These are phyloP conservation scores for Aspergillus panamensis DNA, from an alignment of 495 filamentous ascomycete species.

Conservation along the genomic window DNA sequence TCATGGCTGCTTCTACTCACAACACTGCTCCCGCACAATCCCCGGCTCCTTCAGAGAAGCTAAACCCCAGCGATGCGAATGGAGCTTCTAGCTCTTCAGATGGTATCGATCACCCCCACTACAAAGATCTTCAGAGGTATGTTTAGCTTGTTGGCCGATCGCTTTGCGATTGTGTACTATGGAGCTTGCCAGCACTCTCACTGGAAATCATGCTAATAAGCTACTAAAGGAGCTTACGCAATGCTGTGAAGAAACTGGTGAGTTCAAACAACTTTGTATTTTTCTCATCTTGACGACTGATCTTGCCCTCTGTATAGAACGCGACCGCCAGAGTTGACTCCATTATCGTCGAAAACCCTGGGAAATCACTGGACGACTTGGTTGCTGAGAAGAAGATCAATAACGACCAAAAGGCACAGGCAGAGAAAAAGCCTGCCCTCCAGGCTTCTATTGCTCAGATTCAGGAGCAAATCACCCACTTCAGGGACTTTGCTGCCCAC, in stretches of 20 bases:
- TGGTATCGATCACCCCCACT: slow-evolving; percentile 61
- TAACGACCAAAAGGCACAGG: slow-evolving; percentile 82
- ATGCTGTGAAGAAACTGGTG: slow-evolving; percentile 84
- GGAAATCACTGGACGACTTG: slow-evolving; percentile 77
- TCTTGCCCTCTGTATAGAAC: slow-evolving; percentile 47
- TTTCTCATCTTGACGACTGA: slow-evolving; percentile 8
- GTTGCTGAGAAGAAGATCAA: slow-evolving; percentile 84
- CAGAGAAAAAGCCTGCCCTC: slow-evolving; percentile 82
- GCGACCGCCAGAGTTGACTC: slow-evolving; percentile 73
- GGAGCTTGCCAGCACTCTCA: not conserved
- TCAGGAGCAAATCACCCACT: slow-evolving; percentile 79
- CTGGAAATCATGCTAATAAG: slow-evolving; percentile 8
- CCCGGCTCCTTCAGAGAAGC: slow-evolving; percentile 41
- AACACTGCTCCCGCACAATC: slow-evolving; percentile 25
- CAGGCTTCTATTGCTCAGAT: slow-evolving; percentile 69
- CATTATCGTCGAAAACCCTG: slow-evolving; percentile 72
- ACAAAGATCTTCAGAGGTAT: slow-evolving; percentile 85
- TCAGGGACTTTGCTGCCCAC: slow-evolving; percentile 76
- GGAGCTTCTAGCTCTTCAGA: slow-evolving; percentile 29
- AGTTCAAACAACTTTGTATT: slow-evolving; percentile 29
- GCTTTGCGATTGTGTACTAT: not conserved
- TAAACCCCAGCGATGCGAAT: slow-evolving; percentile 32
- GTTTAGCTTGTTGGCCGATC: slow-evolving; percentile 22
- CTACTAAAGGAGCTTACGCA: slow-evolving; percentile 69
- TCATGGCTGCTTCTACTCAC: slow-evolving; percentile 40